Conservation (phyloP, 2,329 filamentous ascomycete genomes). For the Fusarium chuoi region DNA sequence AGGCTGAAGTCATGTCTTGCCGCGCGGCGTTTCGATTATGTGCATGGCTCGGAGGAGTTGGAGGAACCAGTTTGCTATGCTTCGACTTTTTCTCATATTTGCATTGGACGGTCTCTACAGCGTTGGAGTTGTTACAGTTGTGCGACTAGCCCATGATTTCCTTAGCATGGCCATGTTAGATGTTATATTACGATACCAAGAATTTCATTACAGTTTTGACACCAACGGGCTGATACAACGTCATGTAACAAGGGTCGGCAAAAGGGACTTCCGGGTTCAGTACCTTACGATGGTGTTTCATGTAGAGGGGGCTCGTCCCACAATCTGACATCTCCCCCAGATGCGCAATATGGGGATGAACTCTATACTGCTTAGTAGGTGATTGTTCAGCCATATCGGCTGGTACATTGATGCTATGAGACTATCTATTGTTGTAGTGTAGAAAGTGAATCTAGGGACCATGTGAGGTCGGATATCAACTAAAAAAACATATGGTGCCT, state of each 20-base stretch:
- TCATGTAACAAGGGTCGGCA: conserved; percentile 28
- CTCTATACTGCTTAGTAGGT: neutral
- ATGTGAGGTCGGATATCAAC: conserved; percentile 38
- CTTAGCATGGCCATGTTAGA: conserved; percentile 12
- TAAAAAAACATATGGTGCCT: conserved; percentile 36
- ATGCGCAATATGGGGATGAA: neutral
- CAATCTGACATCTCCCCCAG: neutral
- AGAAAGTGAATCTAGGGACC: conserved; percentile 33
- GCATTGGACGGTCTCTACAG: conserved; percentile 22
- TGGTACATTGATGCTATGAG: conserved; percentile 25
- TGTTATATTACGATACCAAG: conserved; percentile 37
- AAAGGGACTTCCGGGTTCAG: conserved; percentile 17
- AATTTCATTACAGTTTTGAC: conserved; percentile 11
- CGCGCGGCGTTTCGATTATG: conserved; percentile 1
- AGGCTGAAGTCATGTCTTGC: neutral
- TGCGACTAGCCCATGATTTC: conserved; percentile 2
- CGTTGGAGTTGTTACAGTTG: conserved; percentile 12
- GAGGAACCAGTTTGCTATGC: neutral
- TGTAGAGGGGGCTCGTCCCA: conserved; percentile 26
- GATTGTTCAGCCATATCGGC: conserved; percentile 21
- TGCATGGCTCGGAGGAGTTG: conserved; percentile 10
- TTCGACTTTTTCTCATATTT: conserved; percentile 8
- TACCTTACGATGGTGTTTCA: conserved; percentile 36
- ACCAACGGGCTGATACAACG: conserved; percentile 7
- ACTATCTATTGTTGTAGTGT: conserved; percentile 27